These are phyloP conservation scores for Chamaecrista fasciculata DNA, from an alignment of 306 rosid species.

Conservation along the genomic window DNA sequence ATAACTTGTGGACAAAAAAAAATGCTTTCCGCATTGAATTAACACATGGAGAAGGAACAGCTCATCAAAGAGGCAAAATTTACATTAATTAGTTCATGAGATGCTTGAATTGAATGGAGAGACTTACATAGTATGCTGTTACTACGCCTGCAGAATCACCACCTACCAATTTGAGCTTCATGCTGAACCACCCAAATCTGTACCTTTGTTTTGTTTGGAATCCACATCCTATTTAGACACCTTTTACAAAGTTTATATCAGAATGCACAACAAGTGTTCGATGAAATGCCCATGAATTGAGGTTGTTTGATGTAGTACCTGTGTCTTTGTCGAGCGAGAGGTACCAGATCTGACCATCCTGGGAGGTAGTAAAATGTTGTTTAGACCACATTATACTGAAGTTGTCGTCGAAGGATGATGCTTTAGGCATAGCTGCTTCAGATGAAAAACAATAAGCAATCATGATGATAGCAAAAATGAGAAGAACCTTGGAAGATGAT, in stretches of 20 bases:
- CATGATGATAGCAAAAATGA: conserved; percentile 39
- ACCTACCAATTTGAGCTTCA: conserved; percentile 86
- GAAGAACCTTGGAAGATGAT: conserved; percentile 38
- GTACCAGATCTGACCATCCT: conserved; percentile 90
- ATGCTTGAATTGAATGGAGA: background rate
- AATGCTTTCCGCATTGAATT: no score
- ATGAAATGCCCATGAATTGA: background rate
- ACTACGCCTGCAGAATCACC: conserved; percentile 99
- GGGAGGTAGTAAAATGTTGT: conserved; percentile 78
- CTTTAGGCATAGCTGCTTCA: conserved; percentile 55
- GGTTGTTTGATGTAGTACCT: conserved; percentile 42
- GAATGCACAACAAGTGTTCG: background rate
- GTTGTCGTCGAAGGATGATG: conserved; percentile 60
- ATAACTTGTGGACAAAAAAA: no score
- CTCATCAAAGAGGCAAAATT: no score
- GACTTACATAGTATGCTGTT: conserved; percentile 81
- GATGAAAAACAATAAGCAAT: conserved; percentile 38
- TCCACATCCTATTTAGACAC: conserved; percentile 64
- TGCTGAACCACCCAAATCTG: conserved; percentile 97
- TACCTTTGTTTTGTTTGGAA: conserved; percentile 82
- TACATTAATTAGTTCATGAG: no score
- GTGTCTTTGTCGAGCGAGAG: conserved; percentile 80
- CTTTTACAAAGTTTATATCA: background rate
- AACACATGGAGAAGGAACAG: no score
- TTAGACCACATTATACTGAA: conserved; percentile 87